phyloP scores from a whole-genome alignment of 345 rosid species.

The Eucalyptus paniculata region DNA sequence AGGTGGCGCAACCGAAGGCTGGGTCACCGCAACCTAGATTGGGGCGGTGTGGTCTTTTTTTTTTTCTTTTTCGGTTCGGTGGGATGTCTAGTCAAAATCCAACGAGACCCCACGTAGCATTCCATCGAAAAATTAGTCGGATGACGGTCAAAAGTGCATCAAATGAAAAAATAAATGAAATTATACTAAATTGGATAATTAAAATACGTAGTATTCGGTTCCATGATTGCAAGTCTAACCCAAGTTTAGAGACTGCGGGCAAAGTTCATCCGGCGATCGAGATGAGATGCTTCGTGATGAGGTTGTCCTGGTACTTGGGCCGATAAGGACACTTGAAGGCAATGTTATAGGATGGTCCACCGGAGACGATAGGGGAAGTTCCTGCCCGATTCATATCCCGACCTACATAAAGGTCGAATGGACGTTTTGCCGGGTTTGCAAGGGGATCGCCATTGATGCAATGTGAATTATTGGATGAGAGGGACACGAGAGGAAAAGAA shows the following conservation, averaged over 20 bases:
- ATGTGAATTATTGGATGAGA: no score
- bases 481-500: no score
- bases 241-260: neutral
- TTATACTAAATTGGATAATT: neutral
- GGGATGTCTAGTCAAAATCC: neutral
- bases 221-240: neutral
- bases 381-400: accelerated
- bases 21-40: no score
- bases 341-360: no score
- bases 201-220: neutral
- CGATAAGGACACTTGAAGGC: neutral
- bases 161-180: neutral
- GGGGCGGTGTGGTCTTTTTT: no score
- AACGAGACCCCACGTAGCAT: neutral
- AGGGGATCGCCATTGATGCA: neutral
- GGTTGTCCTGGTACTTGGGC: neutral
- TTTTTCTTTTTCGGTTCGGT: neutral
- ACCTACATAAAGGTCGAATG: no score
- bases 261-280: neutral
- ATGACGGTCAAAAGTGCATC: neutral
- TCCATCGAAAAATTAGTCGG: neutral
- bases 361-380: neutral
- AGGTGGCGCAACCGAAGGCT: no score
- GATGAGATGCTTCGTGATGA: neutral
- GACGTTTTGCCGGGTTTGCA: neutral